Base-by-base conservation (phyloP, 2,329 filamentous ascomycete species). In the Fusarium nodosum region DNA sequence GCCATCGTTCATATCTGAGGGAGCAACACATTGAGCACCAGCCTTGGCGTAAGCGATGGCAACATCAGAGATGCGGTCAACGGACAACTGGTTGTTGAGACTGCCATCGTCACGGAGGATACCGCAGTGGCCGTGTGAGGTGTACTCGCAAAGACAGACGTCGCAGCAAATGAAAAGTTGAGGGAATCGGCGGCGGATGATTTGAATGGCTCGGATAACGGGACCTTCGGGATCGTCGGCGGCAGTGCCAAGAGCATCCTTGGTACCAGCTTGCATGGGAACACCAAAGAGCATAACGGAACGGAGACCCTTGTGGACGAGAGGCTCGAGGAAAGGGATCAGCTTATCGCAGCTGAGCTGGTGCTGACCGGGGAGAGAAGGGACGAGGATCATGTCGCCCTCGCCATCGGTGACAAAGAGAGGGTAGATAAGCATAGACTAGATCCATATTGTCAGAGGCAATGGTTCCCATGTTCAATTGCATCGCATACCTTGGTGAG, bases 341-440 rank as follows among this genome's bases (percentile, higher is more conserved):
- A 98, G 80, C 74, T 90, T 93, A 84, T 97, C 97, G 77, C 98
- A 79, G 67, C 96, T 95, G 64, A 94, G 90, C 76, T 95, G 94
- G 81, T 91, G 85, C 81, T 98, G 95, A 78, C 94, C 93, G 2
- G 96, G 96, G 6, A 99, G 88, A 22, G 94, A 97, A 52, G 94
- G 91, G 60, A 99, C 97, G 18, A 92, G 86, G 16, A 91, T 92
- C 83, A 97, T 93, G 82, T 98, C 95, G 76, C 98, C 93, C 36
- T 95, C 92, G 77, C 93, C 89, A 81, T 99, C 96, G 75, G 96
- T 97, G 71, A 99, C 89, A 84, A 99, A 99, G 72, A 99, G 87
- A 15, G 96, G 96, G 82, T 97, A 98, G 76, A 99, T 97, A 76
- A 99, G 91, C 96, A 98, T 98, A 38, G 94, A 96, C 93, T 97